phyloP scores from a whole-genome alignment of 768 basidiomycete genomes.

The Austroboletus eburneus region DNA sequence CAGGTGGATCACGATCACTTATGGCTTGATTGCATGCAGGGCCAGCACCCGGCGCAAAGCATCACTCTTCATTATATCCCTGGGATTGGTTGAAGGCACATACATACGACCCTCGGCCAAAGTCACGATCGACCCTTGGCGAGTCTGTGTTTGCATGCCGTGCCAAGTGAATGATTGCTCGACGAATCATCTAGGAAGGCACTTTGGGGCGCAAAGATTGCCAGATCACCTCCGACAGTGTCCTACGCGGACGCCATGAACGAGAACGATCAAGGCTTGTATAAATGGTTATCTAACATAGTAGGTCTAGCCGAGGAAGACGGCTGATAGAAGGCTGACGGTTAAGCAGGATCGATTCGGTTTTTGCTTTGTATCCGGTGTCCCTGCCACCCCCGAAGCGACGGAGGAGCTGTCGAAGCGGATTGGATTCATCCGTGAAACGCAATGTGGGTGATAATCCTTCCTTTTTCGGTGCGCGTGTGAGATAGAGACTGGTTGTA shows the following conservation, averaged over 20 bases:
- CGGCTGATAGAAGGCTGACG: not conserved
- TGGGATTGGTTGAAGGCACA: constrained; percentile 79
- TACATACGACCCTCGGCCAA: constrained; percentile 72
- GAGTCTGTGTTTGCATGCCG: constrained; percentile 41
- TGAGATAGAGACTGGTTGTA: constrained; percentile 41
- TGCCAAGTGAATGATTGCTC: not conserved
- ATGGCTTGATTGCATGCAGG: constrained; percentile 12
- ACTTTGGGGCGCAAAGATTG: constrained; percentile 79
- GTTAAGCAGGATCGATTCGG: constrained; percentile 73
- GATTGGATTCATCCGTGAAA: constrained; percentile 88
- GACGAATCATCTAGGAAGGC: constrained; percentile 44
- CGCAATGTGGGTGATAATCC: constrained; percentile 46
- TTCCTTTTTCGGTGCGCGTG: constrained; percentile 2
- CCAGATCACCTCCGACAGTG: constrained; percentile 69
- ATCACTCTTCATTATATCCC: constrained; percentile 81
- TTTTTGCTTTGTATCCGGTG: constrained; percentile 81
- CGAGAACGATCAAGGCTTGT: constrained; percentile 58
- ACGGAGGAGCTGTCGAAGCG: constrained; percentile 75
- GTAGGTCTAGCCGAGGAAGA: constrained; percentile 40
- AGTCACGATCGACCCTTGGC: constrained; percentile 10
- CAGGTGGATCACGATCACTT: not conserved
- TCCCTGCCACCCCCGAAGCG: constrained; percentile 75
- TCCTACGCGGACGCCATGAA: constrained; percentile 72
- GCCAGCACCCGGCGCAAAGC: constrained; percentile 31
- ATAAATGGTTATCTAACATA: constrained; percentile 77